Percentiles rank a stretch among this genome's conserved stretches.
Evolutionary conservation across 345 rosid species (phyloP).

Genomic region (Salix dunnii): DNA sequence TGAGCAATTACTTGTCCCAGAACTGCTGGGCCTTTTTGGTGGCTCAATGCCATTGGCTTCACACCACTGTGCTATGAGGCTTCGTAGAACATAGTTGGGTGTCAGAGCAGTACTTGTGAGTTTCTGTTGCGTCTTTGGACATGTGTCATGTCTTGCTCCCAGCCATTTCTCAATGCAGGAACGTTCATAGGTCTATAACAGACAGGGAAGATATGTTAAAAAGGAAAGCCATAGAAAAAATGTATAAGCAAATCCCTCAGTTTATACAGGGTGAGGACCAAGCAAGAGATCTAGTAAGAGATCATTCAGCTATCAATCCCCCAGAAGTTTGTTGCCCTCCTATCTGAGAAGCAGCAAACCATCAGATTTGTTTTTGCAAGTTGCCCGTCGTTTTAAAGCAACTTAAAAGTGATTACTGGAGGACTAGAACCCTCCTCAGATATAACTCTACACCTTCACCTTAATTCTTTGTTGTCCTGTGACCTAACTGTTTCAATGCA

Average conservation of each 20-base stretch:
- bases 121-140: slow-evolving; percentile 93
- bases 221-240: background rate
- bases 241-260: background rate
- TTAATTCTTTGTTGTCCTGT: background rate
- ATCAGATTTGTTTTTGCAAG: background rate
- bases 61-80: slow-evolving; percentile 98
- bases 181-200: slow-evolving; percentile 82
- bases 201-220: slow-evolving; percentile 18
- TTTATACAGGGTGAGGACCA: background rate
- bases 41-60: slow-evolving; percentile 85
- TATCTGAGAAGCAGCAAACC: background rate
- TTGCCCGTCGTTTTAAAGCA: background rate
- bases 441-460: background rate
- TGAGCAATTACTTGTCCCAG: slow-evolving; percentile 60
- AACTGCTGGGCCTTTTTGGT: slow-evolving; percentile 73
- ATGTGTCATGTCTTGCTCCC: slow-evolving; percentile 77
- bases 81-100: slow-evolving; percentile 86
- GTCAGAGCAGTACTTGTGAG: slow-evolving; percentile 65
- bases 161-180: slow-evolving; percentile 95
- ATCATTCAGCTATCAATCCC: background rate
- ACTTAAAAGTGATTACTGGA: background rate
- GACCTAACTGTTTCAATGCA: background rate
- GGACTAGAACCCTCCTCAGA: background rate
- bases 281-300: background rate
- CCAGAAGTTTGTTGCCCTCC: background rate